These are phyloP conservation scores for Aphanomyces astaci DNA, from an alignment of 352 stramenopile species.

Conservation along the genomic window DNA sequence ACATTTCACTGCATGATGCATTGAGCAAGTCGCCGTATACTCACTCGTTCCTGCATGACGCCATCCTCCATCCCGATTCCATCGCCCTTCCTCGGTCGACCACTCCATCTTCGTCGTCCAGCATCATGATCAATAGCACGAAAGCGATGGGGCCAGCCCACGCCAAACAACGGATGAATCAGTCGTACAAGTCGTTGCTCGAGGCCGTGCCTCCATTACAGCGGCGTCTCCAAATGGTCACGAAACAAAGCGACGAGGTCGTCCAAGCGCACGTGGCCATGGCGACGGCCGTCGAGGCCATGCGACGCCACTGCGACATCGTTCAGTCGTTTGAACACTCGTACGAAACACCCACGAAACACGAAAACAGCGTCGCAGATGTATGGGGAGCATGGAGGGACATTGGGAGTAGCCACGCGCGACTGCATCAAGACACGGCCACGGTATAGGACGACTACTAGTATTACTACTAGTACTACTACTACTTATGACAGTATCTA, in stretches of 20 bases:
- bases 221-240: background rate
- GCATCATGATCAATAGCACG: no score
- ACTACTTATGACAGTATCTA: background rate
- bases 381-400: slow-evolving; percentile 7
- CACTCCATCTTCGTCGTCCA: no score
- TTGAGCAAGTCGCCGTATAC: slow-evolving; percentile 1
- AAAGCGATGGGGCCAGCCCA: background rate
- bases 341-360: background rate
- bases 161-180: slow-evolving; percentile 3
- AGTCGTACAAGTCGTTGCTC: slow-evolving; percentile 2
- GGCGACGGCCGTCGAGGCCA: background rate
- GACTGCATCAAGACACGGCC: background rate
- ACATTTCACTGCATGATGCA: background rate
- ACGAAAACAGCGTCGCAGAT: no score
- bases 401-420: background rate
- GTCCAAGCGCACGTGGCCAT: slow-evolving; percentile 1
- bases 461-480: no score
- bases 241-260: slow-evolving; percentile 1
- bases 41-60: slow-evolving; percentile 10
- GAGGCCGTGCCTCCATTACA: slow-evolving; percentile 1
- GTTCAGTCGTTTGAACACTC: slow-evolving; percentile 8
- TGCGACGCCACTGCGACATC: background rate
- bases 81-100: background rate
- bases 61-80: background rate
- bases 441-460: background rate